phyloP scores from a whole-genome alignment of 345 rosid species.

The Gossypium turneri region DNA sequence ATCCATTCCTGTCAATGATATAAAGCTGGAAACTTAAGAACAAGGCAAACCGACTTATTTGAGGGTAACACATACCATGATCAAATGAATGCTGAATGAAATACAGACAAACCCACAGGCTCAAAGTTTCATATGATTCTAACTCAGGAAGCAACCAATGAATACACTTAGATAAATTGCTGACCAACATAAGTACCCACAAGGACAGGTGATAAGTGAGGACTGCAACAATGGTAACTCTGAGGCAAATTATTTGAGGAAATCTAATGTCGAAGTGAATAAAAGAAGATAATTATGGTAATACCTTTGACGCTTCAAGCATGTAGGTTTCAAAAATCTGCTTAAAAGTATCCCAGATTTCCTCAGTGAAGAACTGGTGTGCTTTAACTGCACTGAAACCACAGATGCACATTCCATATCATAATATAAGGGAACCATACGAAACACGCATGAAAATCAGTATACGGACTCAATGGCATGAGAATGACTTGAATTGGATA shows the following conservation, averaged over 20 bases:
- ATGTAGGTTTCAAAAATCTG: slow-evolving; percentile 77
- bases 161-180: not conserved
- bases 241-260: not conserved
- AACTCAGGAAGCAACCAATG: not conserved
- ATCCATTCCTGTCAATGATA: slow-evolving; percentile 56
- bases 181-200: not conserved
- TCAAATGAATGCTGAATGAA: not conserved
- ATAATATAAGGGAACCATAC: slow-evolving; percentile 27
- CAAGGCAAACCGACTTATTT: not conserved
- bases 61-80: not conserved
- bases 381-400: slow-evolving; percentile 83
- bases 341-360: slow-evolving; percentile 75
- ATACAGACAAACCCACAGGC: not conserved
- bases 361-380: slow-evolving; percentile 89
- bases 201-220: not conserved
- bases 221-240: not conserved
- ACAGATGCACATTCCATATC: slow-evolving; percentile 34
- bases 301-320: slow-evolving; percentile 93
- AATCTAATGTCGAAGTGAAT: not conserved
- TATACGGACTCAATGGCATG: not conserved
- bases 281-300: not conserved
- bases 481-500: not conserved
- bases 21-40: slow-evolving; percentile 1
- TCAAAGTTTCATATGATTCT: not conserved
- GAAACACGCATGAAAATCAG: not conserved